Base-by-base conservation (phyloP, 139 green algal genomes). In the Microglena sp. region DNA sequence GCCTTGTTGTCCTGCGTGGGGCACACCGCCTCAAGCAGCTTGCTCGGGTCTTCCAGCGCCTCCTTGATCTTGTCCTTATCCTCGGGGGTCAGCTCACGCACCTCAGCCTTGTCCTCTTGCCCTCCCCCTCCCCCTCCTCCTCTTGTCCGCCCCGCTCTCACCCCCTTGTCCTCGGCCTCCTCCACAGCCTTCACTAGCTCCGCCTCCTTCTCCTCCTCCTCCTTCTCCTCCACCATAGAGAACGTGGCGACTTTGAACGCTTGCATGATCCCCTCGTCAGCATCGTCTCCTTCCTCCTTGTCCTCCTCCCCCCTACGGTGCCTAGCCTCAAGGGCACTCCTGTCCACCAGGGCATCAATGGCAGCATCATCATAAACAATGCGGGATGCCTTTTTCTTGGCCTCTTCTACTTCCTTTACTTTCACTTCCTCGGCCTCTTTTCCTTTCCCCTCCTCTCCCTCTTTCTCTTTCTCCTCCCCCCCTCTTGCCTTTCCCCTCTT, bases 311-410 rank as follows among this genome's bases (percentile, higher is more conserved):
- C 22, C 6, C 33, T 55, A 33, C 31, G 7, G 33, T 32, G 33
- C 65, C 35, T 33, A 33, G 53, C 60, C 40, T 60, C 27, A 28
- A 84, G 61, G 33, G 69, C 68, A 1, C 55, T 58, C 5, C 81
- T 53, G 66, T 93, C 85, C 55, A 94, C 76, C 68, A 94, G 74
- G 5, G 72, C 60, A 1, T 86, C 77, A 15, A 95, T 68, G 4
- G 85, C 85, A 0, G 74, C 80, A 35, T 90, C 79, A 59, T 93
- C 86, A 30, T 84, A 95, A 45, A 89, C 75, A 44, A 95, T 95
- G 1, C 55, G 5, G 21, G 27, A 3, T 22, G 8, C 7, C 15
- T 58, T 11, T 2, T 45, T 29, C 26, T 7, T 55, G 26, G 40
- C 40, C 18, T 15, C 43, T 36, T 27, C 54, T 18, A 18, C 40